A percentile compares a stretch with the other conserved stretches of the same genome.
These are phyloP conservation scores for Isabelozyma heimii DNA, from an alignment of 805 yeast species.

Conservation along the genomic window DNA sequence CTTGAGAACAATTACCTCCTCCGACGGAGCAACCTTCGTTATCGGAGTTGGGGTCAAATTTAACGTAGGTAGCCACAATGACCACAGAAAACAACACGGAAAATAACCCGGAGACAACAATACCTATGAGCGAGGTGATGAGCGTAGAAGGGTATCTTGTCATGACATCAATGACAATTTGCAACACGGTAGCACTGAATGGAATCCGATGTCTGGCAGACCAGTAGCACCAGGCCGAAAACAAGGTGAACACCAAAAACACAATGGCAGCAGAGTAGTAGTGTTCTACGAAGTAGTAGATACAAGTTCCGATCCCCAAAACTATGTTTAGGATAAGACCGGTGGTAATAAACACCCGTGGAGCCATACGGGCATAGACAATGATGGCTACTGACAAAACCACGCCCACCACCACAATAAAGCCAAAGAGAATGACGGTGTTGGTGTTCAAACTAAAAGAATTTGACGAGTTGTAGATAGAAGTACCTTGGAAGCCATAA, in stretches of 20 bases:
- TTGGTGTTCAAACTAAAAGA: slow-evolving; percentile 72
- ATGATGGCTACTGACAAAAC: slow-evolving; percentile 57
- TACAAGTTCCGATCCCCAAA: slow-evolving; percentile 72
- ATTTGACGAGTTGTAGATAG: slow-evolving; percentile 53
- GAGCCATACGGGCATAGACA: slow-evolving; percentile 59
- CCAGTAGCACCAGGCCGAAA: slow-evolving; percentile 74
- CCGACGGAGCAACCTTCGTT: slow-evolving; percentile 54
- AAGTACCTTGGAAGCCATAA: slow-evolving; percentile 55
- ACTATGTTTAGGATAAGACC: slow-evolving; percentile 67
- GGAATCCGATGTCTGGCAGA: slow-evolving; percentile 68
- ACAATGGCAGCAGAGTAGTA: slow-evolving; percentile 83
- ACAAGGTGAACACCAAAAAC: slow-evolving; percentile 60
- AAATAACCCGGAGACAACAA: slow-evolving; percentile 58
- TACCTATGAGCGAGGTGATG: slow-evolving; percentile 58
- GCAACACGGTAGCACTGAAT: slow-evolving; percentile 65
- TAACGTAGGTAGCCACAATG: slow-evolving; percentile 74
- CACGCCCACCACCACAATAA: slow-evolving; percentile 59
- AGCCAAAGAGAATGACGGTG: slow-evolving; percentile 67
- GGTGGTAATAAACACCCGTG: slow-evolving; percentile 63
- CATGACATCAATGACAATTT: slow-evolving; percentile 76
- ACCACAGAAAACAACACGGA: slow-evolving; percentile 64
- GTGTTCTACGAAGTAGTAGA: slow-evolving; percentile 62
- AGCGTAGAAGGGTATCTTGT: slow-evolving; percentile 68
- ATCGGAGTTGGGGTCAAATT: slow-evolving; percentile 56
- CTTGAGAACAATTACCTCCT: slow-evolving; percentile 52